Evolutionary conservation across 2,329 filamentous ascomycete genomes (phyloP), one percentile per base, ranked within the genome.

Genomic region (Fusarium keratoplasticum): DNA sequence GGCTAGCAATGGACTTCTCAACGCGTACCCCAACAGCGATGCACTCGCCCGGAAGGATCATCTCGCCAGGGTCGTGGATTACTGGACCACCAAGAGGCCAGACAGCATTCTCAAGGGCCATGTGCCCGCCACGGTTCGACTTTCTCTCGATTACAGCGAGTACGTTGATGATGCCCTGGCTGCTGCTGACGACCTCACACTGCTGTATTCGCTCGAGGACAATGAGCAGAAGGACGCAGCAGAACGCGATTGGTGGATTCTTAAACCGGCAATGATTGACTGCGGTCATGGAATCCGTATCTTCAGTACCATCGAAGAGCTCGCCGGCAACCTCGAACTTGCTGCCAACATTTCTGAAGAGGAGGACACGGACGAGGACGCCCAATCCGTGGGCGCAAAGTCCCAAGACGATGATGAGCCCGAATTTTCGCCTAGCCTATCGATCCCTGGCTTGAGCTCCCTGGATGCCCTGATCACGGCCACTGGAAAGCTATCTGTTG

Each of bases 21-120:
- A 84, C 50, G 82, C 82, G 0, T 84, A 84, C 29, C 82, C 82
- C 18, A 83, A 79, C 67, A 84, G 82, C 64, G 82, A 84, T 57
- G 82, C 82, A 4, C 64, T 84, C 3, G 80, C 82, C 11, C 76
- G 83, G 4, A 84, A 84, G 36, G 81, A 84, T 64, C 80, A 80
- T 50, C 79, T 84, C 35, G 78, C 82, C 6, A 71, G 68, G 2
- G 80, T 81, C 1, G 79, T 82, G 7, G 81, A 83, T 36, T 83
- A 80, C 29, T 84, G 83, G 83, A 76, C 79, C 0, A 79, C 82
- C 0, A 84, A 84, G 57, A 73, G 82, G 8, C 79, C 81, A 1
- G 71, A 77, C 1, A 83, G 80, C 60, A 77, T 79, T 0, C 73
- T 84, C 2, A 79, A 70, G n/a, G 71, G 69, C 0, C 78, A 82